Evolutionary conservation across 1,139 yeast genomes (phyloP).

Genomic region (Suhomyces anneliseae): DNA sequence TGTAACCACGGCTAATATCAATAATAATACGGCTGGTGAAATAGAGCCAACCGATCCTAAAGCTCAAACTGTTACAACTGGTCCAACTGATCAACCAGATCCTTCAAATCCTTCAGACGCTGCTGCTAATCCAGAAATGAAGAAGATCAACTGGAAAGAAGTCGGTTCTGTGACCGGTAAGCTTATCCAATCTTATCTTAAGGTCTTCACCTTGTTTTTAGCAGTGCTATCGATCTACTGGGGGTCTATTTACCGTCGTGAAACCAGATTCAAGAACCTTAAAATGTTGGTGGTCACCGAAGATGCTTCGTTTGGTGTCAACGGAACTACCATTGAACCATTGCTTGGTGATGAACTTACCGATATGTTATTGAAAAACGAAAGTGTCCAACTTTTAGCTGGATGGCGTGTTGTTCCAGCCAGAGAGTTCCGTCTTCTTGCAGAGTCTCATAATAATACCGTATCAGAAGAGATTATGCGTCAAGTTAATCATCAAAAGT

Average conservation of each 20-base stretch:
- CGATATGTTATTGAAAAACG: constrained; percentile 21
- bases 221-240: constrained; percentile 54
- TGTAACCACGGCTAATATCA: no score
- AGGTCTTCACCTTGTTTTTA: constrained; percentile 21
- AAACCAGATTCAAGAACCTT: constrained; percentile 37
- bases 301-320: constrained; percentile 29
- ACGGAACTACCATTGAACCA: constrained; percentile 23
- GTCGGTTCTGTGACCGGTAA: background rate
- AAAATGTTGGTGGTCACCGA: constrained; percentile 48
- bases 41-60: background rate
- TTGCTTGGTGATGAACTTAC: constrained; percentile 36
- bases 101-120: background rate
- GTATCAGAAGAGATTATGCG: constrained; percentile 35
- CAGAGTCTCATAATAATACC: constrained; percentile 32
- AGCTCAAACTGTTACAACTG: background rate
- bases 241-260: constrained; percentile 55
- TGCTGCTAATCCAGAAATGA: background rate
- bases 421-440: constrained; percentile 28
- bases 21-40: background rate
- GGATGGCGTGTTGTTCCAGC: constrained; percentile 40
- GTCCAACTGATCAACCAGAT: background rate
- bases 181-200: constrained; percentile 13
- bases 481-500: constrained; percentile 47
- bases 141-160: background rate
- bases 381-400: constrained; percentile 23